These are phyloP conservation scores for Saccharomycopsis amapae DNA, from an alignment of 805 yeast genomes.

Conservation along the genomic window DNA sequence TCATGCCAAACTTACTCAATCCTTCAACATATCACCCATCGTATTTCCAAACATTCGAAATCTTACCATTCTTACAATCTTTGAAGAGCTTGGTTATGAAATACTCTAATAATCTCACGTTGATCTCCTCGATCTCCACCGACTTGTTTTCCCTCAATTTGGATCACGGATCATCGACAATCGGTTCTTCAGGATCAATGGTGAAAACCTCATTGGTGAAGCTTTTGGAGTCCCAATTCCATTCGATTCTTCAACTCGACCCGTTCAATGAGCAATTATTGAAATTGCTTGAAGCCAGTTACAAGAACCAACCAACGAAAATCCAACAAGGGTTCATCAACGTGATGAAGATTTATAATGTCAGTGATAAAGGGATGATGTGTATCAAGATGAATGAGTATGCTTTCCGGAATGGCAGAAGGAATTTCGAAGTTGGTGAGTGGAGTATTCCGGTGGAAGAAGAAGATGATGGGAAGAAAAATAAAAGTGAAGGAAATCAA, in stretches of 20 bases:
- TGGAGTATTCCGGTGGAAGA: conserved; percentile 98
- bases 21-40: conserved; percentile 65
- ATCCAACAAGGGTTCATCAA: conserved; percentile 84
- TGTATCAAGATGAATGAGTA: conserved; percentile 64
- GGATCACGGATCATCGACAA: neutral
- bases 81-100: conserved; percentile 47
- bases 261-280: conserved; percentile 76
- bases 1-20: conserved; percentile 70
- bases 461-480: conserved; percentile 35
- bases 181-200: neutral
- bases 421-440: conserved; percentile 77
- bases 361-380: conserved; percentile 78
- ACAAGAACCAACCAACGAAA: conserved; percentile 64
- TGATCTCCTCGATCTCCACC: conserved; percentile 51
- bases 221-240: conserved; percentile 52
- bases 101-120: conserved; percentile 38
- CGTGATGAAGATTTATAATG: conserved; percentile 60
- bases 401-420: conserved; percentile 79
- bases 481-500: conserved; percentile 1
- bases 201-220: conserved; percentile 37
- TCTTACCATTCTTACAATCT: conserved; percentile 55
- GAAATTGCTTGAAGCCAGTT: conserved; percentile 58
- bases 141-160: conserved; percentile 48
- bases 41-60: conserved; percentile 37
- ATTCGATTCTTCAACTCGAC: conserved; percentile 63